A percentile compares a stretch with the other conserved stretches of the same genome.
Evolutionary conservation across 768 basidiomycete genomes (phyloP).

Genomic region (Glaciozyma antarctica): DNA sequence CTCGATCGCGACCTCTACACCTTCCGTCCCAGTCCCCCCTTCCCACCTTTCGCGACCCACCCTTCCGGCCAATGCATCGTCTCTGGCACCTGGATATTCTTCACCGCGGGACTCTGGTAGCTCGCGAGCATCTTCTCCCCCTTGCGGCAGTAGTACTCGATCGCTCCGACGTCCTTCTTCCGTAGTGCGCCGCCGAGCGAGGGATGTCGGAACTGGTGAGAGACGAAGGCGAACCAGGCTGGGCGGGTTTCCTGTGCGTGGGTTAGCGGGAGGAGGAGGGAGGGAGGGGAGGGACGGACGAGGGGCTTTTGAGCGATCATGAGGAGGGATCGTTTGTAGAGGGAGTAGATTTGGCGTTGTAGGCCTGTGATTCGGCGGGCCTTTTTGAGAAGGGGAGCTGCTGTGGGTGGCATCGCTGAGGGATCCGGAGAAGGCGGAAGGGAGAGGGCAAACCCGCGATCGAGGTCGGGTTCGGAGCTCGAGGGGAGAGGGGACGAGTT

Average conservation of each 20-base stretch:
- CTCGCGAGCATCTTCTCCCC: slow-evolving; percentile 33
- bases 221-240: slow-evolving; percentile 31
- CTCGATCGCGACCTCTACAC: background rate
- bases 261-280: background rate
- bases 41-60: slow-evolving; percentile 30
- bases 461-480: too few relatives aligned
- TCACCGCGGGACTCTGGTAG: slow-evolving; percentile 21
- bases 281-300: slow-evolving; percentile 15
- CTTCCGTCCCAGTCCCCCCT: background rate
- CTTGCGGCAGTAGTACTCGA: slow-evolving; percentile 32
- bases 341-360: slow-evolving; percentile 23
- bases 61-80: slow-evolving; percentile 18
- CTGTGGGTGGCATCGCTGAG: too few relatives aligned
- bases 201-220: slow-evolving; percentile 32
- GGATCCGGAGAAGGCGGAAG: too few relatives aligned
- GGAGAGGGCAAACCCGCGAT: too few relatives aligned
- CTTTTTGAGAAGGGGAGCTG: too few relatives aligned
- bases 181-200: slow-evolving; percentile 28
- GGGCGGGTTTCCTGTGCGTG: slow-evolving; percentile 25
- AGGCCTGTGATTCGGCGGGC: slow-evolving; percentile 19
- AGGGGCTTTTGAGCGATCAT: slow-evolving; percentile 31
- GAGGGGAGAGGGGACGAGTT: too few relatives aligned
- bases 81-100: slow-evolving; percentile 14
- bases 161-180: slow-evolving; percentile 27
- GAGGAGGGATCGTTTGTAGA: slow-evolving; percentile 29